Percentiles rank a stretch among this genome's conserved stretches.
These are phyloP conservation scores for Hypericum androsaemum DNA, from an alignment of 345 rosid species.

Conservation along the genomic window DNA sequence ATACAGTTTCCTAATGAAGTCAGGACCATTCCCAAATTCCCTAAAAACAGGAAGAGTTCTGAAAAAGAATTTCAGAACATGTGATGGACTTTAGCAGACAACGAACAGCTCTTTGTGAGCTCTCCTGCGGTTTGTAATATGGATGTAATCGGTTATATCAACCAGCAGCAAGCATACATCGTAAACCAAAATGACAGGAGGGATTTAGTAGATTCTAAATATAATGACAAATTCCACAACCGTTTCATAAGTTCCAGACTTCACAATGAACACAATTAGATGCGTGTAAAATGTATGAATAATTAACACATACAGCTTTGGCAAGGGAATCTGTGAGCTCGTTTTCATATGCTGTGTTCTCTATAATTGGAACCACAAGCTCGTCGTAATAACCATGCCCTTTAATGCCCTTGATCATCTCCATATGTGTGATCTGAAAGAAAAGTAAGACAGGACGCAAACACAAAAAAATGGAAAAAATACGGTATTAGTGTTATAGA, in stretches of 20 bases:
- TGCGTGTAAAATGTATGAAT: background rate
- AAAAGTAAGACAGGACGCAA: background rate
- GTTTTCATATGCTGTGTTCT: slow-evolving; percentile 82
- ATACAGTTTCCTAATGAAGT: background rate
- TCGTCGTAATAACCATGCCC: slow-evolving; percentile 96
- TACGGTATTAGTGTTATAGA: background rate
- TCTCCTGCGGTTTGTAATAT: no score
- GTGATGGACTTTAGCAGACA: no score
- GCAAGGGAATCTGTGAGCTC: slow-evolving; percentile 90
- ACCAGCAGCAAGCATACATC: no score
- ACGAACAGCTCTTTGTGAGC: no score
- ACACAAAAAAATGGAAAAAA: slow-evolving; percentile 2
- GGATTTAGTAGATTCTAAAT: no score
- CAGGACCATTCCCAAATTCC: no score
- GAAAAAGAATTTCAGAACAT: no score
- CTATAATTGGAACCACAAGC: slow-evolving; percentile 90
- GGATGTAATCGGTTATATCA: no score
- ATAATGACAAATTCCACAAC: no score
- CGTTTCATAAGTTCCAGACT: no score
- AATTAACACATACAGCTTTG: slow-evolving; percentile 52
- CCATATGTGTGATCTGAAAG: slow-evolving; percentile 93
- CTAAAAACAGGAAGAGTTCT: no score
- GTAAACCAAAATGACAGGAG: no score
- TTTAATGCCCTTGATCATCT: slow-evolving; percentile 97
- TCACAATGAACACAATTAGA: background rate